Conservation (phyloP, 2,329 filamentous ascomycete genomes). For the Claviceps paspali region DNA sequence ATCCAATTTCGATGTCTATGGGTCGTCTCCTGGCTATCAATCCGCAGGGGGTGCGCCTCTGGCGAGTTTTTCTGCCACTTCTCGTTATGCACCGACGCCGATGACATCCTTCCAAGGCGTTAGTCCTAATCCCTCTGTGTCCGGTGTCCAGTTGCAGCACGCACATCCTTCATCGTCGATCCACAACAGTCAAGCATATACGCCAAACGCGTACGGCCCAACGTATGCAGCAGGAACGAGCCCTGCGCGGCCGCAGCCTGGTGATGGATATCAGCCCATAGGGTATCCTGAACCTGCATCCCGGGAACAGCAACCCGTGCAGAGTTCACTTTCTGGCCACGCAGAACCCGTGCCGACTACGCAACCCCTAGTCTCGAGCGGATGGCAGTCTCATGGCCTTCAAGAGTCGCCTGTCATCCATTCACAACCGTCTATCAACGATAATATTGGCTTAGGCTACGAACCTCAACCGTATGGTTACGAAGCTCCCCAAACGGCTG, state of each 20-base stretch:
- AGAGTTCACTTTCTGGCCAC: background rate
- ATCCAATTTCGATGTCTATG: slow-evolving; percentile 61
- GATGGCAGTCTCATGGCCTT: slow-evolving; percentile 17
- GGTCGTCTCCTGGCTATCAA: slow-evolving; percentile 21
- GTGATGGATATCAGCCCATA: slow-evolving; percentile 9
- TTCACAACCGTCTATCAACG: slow-evolving; percentile 4
- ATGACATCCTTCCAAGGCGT: slow-evolving; percentile 6
- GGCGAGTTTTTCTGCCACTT: slow-evolving; percentile 18
- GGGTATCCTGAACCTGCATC: slow-evolving; percentile 5
- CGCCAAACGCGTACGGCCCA: slow-evolving; percentile 23
- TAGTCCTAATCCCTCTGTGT: slow-evolving; percentile 15
- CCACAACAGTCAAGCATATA: slow-evolving; percentile 1
- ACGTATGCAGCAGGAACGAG: slow-evolving; percentile 10
- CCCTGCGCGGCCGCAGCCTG: slow-evolving; percentile 6
- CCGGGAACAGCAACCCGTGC: slow-evolving; percentile 13
- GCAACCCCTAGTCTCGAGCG: slow-evolving; percentile 6
- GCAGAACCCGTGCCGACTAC: background rate
- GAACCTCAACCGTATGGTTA: slow-evolving; percentile 36
- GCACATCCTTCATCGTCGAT: background rate
- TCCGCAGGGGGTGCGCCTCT: slow-evolving; percentile 17
- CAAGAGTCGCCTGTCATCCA: slow-evolving; percentile 12
- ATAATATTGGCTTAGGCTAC: slow-evolving; percentile 19
- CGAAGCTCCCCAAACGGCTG: slow-evolving; percentile 27
- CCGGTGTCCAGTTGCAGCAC: slow-evolving; percentile 22
- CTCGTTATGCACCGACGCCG: slow-evolving; percentile 21